These are phyloP conservation scores for Singerocomus rubriflavus DNA, from an alignment of 1,284 basidiomycete species.

Conservation along the genomic window DNA sequence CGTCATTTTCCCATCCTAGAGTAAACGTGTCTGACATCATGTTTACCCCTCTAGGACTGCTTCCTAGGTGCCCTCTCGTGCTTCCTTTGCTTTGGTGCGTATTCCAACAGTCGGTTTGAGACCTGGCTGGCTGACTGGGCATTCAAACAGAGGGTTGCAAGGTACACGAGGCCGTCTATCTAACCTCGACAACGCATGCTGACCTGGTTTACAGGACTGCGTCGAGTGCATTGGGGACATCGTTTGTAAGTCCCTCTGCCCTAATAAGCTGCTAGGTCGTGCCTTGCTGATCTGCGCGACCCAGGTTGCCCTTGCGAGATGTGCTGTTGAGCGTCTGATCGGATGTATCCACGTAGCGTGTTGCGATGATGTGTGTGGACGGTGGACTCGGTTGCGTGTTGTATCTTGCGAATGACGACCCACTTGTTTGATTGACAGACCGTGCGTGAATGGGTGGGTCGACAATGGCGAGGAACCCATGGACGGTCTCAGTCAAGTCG, in stretches of 20 bases:
- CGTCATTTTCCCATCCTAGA: background rate
- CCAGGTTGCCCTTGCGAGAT: constrained; percentile 34
- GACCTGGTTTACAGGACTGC: constrained; percentile 20
- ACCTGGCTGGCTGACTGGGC: constrained; percentile 1
- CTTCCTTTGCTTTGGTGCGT: constrained; percentile 54
- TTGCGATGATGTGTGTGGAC: background rate
- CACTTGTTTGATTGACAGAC: background rate
- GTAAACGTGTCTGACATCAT: background rate
- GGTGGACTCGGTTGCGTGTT: constrained; percentile 9
- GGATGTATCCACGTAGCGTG: constrained; percentile 5
- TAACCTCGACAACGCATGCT: background rate
- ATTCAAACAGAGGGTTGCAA: constrained; percentile 31
- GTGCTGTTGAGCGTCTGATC: constrained; percentile 23
- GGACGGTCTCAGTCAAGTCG: no score
- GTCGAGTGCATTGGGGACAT: constrained; percentile 33
- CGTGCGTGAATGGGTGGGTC: background rate
- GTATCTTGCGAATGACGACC: constrained; percentile 6
- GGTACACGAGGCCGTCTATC: constrained; percentile 13
- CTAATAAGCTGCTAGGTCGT: no score
- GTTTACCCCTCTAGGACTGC: constrained; percentile 41
- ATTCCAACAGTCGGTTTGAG: background rate
- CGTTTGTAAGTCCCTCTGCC: constrained; percentile 21
- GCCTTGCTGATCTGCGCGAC: constrained; percentile 2
- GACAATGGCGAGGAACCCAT: no score
- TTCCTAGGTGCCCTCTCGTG: constrained; percentile 46